A percentile compares a stretch with the other conserved stretches of the same genome.
phyloP scores from a whole-genome alignment of 192 early-diverging fungal genomes.

The Backusella tuberculispora region DNA sequence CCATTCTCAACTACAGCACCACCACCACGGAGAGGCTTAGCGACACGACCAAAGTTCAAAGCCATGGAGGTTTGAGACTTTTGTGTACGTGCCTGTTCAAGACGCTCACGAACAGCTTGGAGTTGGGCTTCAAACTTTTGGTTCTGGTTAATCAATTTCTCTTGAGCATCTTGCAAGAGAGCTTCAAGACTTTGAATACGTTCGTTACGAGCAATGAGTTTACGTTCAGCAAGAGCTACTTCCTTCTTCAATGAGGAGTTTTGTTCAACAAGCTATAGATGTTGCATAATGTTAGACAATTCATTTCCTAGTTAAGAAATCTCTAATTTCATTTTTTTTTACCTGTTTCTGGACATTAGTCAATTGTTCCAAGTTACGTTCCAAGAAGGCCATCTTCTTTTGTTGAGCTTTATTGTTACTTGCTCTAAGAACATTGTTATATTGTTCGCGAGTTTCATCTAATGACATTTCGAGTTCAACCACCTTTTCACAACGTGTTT shows the following conservation, averaged over 20 bases:
- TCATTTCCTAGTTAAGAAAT: no score
- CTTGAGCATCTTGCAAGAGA: conserved; percentile 83
- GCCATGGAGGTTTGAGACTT: conserved; percentile 43
- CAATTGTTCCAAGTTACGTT: conserved; percentile 96
- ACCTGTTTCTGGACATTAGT: conserved; percentile 91
- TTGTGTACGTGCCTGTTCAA: conserved; percentile 75
- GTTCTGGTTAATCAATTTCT: conserved; percentile 77
- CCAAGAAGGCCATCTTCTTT: conserved; percentile 96
- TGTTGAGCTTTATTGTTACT: conserved; percentile 87
- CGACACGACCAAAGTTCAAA: conserved; percentile 62
- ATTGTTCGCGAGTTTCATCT: conserved; percentile 95
- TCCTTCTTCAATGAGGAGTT: conserved; percentile 97
- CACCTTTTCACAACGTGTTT: conserved; percentile 97
- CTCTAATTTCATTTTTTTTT: background rate
- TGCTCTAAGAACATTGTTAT: conserved; percentile 83
- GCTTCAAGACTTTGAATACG: conserved; percentile 90
- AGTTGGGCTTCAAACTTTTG: conserved; percentile 86
- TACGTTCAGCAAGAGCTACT: conserved; percentile 85
- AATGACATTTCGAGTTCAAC: conserved; percentile 97
- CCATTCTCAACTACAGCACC: conserved; percentile 24
- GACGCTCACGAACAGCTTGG: conserved; percentile 72
- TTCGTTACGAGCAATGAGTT: conserved; percentile 90
- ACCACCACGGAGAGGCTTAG: conserved; percentile 92
- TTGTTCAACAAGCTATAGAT: conserved; percentile 84
- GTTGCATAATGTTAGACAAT: background rate